phyloP scores from a whole-genome alignment of 441 rosid species.

The Hura crepitans region DNA sequence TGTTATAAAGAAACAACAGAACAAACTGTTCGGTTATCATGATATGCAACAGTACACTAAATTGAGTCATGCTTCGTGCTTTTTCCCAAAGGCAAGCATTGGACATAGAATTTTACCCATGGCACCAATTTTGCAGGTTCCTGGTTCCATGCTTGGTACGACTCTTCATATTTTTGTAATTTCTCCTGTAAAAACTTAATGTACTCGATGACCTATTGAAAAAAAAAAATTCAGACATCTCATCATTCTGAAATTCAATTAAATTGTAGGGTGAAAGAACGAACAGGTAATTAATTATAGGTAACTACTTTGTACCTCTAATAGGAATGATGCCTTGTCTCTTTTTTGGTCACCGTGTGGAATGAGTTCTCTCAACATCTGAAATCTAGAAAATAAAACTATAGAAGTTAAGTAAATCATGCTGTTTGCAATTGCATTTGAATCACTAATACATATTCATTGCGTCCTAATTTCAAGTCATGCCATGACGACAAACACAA shows the following conservation, averaged over 20 bases:
- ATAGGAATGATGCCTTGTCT: slow-evolving; percentile 89
- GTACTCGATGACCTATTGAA: slow-evolving; percentile 75
- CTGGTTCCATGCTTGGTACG: slow-evolving; percentile 70
- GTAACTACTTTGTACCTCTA: slow-evolving; percentile 53
- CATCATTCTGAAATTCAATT: slow-evolving; percentile 10
- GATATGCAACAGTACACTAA: not conserved
- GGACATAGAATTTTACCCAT: slow-evolving; percentile 46
- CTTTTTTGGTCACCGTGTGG: slow-evolving; percentile 92
- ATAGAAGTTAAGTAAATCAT: not conserved
- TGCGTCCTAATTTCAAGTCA: not conserved
- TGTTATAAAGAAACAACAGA: slow-evolving; percentile 32
- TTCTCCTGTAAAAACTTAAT: slow-evolving; percentile 83
- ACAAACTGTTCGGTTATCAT: slow-evolving; percentile 1
- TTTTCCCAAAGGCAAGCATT: slow-evolving; percentile 6
- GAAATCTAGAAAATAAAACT: slow-evolving; percentile 49
- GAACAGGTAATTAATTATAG: not conserved
- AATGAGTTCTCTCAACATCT: slow-evolving; percentile 71
- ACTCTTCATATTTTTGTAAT: slow-evolving; percentile 61
- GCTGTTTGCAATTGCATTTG: slow-evolving; percentile 10
- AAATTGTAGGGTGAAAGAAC: not conserved
- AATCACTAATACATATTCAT: not conserved
- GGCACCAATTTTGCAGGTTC: slow-evolving; percentile 61
- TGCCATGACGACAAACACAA: not conserved
- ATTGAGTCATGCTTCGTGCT: not conserved
- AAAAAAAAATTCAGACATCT: slow-evolving; percentile 10